phyloP scores from a whole-genome alignment of 768 basidiomycete species.

The Leccinum fibrillosum region DNA sequence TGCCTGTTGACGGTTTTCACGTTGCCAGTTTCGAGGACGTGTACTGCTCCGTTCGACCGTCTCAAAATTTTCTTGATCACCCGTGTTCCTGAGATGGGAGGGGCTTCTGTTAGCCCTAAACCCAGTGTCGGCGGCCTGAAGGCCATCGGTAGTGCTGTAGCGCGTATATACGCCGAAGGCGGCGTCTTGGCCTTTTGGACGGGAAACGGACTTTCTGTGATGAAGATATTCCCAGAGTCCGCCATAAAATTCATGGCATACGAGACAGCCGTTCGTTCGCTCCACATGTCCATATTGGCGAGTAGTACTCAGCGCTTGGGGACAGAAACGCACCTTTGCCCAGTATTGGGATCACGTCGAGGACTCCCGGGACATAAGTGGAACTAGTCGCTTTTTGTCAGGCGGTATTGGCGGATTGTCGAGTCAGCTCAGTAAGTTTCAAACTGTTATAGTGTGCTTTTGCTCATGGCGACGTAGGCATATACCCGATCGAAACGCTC shows the following conservation, averaged over 20 bases:
- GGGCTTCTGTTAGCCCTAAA: conserved; percentile 42
- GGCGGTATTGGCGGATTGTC: conserved; percentile 95
- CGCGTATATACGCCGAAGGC: conserved; percentile 84
- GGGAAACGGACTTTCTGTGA: conserved; percentile 91
- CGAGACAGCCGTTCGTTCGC: conserved; percentile 76
- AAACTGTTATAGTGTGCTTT: conserved; percentile 4
- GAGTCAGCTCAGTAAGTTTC: conserved; percentile 79
- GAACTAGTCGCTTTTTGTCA: conserved; percentile 87
- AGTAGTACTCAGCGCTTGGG: conserved; percentile 15
- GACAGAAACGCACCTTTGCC: conserved; percentile 92
- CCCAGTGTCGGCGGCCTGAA: conserved; percentile 52
- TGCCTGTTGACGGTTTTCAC: conserved; percentile 3
- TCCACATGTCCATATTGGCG: conserved; percentile 11
- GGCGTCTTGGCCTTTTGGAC: conserved; percentile 95
- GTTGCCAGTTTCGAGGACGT: conserved; percentile 81
- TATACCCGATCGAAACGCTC: conserved; percentile 95
- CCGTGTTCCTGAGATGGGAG: conserved; percentile 69
- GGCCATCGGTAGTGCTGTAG: conserved; percentile 68
- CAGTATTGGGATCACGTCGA: conserved; percentile 88
- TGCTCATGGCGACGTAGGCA: conserved; percentile 50
- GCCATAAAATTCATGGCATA: conserved; percentile 98
- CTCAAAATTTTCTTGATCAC: conserved; percentile 97
- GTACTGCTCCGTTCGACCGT: conserved; percentile 96
- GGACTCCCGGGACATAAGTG: conserved; percentile 85
- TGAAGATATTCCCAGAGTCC: conserved; percentile 96